These are phyloP conservation scores for Botryotinia globosa DNA, from an alignment of 2,329 filamentous ascomycete genomes.

Conservation along the genomic window DNA sequence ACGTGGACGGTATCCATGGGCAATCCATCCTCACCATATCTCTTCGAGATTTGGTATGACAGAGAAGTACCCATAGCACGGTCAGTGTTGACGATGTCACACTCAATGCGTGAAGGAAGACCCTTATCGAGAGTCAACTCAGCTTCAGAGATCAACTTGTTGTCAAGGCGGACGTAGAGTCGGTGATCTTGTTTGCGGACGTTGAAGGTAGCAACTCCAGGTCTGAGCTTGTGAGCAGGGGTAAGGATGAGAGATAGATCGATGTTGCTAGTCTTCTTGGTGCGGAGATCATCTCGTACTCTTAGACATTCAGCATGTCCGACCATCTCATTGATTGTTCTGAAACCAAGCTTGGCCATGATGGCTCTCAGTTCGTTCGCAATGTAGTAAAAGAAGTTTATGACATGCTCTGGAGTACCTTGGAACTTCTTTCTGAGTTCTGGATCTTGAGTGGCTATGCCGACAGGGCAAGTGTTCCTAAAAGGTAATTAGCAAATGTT, in stretches of 20 bases:
- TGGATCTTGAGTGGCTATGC: conserved; percentile 91
- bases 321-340: conserved; percentile 97
- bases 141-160: conserved; percentile 94
- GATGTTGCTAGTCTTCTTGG: conserved; percentile 86
- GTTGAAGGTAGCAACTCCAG: conserved; percentile 94
- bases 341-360: conserved; percentile 93
- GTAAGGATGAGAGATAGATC: conserved; percentile 90
- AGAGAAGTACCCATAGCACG: conserved; percentile 89
- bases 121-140: conserved; percentile 94
- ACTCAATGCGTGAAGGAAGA: conserved; percentile 87
- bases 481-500: conserved; percentile 23
- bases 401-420: conserved; percentile 91
- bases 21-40: conserved; percentile 83
- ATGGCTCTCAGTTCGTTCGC: conserved; percentile 94
- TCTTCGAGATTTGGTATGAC: conserved; percentile 92
- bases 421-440: conserved; percentile 90
- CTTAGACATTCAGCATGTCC: conserved; percentile 83
- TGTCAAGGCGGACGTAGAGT: conserved; percentile 88
- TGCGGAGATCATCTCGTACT: conserved; percentile 84
- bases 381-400: conserved; percentile 94
- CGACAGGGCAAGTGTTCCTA: conserved; percentile 66
- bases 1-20: conserved; percentile 92
- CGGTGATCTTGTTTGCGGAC: conserved; percentile 96
- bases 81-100: conserved; percentile 94
- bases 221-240: conserved; percentile 91